phyloP scores from a whole-genome alignment of 257 asterid species.

The Avicennia marina region DNA sequence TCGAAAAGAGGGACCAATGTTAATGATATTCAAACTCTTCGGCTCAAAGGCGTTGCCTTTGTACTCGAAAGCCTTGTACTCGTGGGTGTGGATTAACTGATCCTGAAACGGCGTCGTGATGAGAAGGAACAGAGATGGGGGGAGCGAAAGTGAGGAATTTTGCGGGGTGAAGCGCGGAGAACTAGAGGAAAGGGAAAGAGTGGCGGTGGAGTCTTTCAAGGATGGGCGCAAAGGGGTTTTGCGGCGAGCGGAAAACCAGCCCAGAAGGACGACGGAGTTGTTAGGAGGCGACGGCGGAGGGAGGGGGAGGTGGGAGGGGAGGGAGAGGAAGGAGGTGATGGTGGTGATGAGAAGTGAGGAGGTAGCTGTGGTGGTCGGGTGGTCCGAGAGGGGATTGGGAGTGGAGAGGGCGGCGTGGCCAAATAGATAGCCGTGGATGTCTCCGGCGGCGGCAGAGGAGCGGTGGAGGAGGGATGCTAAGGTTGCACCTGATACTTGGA shows the following conservation, averaged over 20 bases:
- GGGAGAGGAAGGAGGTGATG: constrained; percentile 59
- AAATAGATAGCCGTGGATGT: constrained; percentile 72
- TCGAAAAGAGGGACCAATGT: constrained; percentile 83
- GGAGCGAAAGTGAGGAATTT: constrained; percentile 40
- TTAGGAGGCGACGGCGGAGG: constrained; percentile 32
- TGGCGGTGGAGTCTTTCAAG: constrained; percentile 43
- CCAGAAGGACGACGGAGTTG: constrained; percentile 29
- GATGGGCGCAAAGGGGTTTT: constrained; percentile 63
- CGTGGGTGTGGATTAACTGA: constrained; percentile 73
- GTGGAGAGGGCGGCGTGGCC: constrained; percentile 60
- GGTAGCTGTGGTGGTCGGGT: constrained; percentile 34
- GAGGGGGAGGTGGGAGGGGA: constrained; percentile 61
- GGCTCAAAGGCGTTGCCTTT: constrained; percentile 47
- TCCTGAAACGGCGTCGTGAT: constrained; percentile 77
- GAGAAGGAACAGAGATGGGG: constrained; percentile 71
- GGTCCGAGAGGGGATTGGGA: constrained; percentile 55
- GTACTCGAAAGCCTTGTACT: constrained; percentile 68
- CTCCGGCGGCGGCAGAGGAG: constrained; percentile 54
- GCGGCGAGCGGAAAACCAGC: constrained; percentile 56
- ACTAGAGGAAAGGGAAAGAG: constrained; percentile 37
- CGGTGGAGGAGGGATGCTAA: constrained; percentile 81
- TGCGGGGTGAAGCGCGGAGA: constrained; percentile 40
- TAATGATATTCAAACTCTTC: constrained; percentile 52
- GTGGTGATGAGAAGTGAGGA: constrained; percentile 38
- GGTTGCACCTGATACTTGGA: constrained; percentile 69